phyloP scores from a whole-genome alignment of 2,329 filamentous ascomycete species.

The Aureobasidium musti region DNA sequence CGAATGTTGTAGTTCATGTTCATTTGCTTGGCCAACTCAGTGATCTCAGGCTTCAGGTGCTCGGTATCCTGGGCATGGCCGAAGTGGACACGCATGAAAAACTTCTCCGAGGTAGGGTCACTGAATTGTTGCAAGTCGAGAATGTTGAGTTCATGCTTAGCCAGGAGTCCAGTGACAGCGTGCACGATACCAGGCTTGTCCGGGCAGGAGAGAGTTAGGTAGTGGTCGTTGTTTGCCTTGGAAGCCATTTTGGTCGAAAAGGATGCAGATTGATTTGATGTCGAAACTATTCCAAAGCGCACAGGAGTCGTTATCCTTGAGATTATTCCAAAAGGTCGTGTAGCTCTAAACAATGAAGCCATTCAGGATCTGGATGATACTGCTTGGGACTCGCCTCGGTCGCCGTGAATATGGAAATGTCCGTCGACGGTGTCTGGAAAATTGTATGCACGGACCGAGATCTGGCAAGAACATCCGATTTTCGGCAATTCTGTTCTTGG shows the following conservation, averaged over 20 bases:
- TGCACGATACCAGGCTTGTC: conserved; percentile 85
- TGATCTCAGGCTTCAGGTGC: conserved; percentile 59
- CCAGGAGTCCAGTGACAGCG: conserved; percentile 76
- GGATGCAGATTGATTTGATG: conserved; percentile 18
- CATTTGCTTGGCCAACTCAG: conserved; percentile 63
- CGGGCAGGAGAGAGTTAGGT: conserved; percentile 79
- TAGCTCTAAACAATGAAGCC: conserved; percentile 22
- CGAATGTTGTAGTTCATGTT: conserved; percentile 71
- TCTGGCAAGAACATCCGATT: not conserved
- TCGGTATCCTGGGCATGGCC: conserved; percentile 57
- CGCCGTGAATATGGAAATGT: conserved; percentile 7
- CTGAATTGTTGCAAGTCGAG: conserved; percentile 83
- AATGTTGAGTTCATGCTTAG: conserved; percentile 73
- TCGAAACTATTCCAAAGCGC: conserved; percentile 10
- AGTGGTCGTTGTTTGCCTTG: conserved; percentile 57
- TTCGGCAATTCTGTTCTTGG: not conserved
- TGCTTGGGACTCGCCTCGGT: not conserved
- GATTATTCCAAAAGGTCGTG: conserved; percentile 23
- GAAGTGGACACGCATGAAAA: conserved; percentile 90
- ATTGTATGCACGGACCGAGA: conserved; percentile 11
- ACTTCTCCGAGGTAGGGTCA: conserved; percentile 70
- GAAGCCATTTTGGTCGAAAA: conserved; percentile 4
- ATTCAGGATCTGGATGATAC: conserved; percentile 7
- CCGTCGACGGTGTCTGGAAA: conserved; percentile 8
- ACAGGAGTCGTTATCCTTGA: conserved; percentile 21